These are phyloP conservation scores for Trichoderma arundinaceum DNA, from an alignment of 2,329 filamentous ascomycete genomes.

Conservation along the genomic window DNA sequence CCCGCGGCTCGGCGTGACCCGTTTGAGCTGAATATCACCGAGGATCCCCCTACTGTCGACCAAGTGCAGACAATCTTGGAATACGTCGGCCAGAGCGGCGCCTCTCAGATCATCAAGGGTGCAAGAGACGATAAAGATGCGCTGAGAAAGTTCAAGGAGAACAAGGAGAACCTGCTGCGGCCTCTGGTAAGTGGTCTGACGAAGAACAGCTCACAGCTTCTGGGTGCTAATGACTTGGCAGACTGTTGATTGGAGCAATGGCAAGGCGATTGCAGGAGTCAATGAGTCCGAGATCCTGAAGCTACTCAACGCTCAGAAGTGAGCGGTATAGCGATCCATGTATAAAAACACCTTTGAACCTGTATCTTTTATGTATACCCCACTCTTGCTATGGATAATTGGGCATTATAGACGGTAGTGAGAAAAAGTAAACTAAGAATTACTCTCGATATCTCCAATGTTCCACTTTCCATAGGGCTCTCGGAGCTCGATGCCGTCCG, in stretches of 20 bases:
- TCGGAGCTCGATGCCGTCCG: too few relatives aligned
- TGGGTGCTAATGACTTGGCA: constrained; percentile 29
- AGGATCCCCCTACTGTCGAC: constrained; percentile 77
- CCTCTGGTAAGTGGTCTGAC: constrained; percentile 69
- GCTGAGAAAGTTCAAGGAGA: constrained; percentile 76
- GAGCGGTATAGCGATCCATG: constrained; percentile 30
- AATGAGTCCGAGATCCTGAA: constrained; percentile 89
- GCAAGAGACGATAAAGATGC: constrained; percentile 79
- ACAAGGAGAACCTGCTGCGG: constrained; percentile 69
- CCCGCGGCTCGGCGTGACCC: constrained; percentile 61
- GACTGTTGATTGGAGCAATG: constrained; percentile 93
- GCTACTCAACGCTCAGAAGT: constrained; percentile 67
- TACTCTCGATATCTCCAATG: not conserved
- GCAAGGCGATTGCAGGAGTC: constrained; percentile 76
- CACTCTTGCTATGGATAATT: constrained; percentile 19
- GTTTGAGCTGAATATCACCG: constrained; percentile 87
- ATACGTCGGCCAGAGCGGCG: constrained; percentile 71
- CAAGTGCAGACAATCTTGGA: constrained; percentile 85
- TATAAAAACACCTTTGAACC: constrained; percentile 31
- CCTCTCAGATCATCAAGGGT: constrained; percentile 69
- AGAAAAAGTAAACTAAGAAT: not conserved
- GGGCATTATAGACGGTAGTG: constrained; percentile 30
- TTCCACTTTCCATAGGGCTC: not conserved
- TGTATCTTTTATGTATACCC: constrained; percentile 32
- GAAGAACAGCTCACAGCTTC: not conserved